These are phyloP conservation scores for Amoebophrya sp. DNA, from an alignment of 169 alveolate genomes.

Conservation along the genomic window DNA sequence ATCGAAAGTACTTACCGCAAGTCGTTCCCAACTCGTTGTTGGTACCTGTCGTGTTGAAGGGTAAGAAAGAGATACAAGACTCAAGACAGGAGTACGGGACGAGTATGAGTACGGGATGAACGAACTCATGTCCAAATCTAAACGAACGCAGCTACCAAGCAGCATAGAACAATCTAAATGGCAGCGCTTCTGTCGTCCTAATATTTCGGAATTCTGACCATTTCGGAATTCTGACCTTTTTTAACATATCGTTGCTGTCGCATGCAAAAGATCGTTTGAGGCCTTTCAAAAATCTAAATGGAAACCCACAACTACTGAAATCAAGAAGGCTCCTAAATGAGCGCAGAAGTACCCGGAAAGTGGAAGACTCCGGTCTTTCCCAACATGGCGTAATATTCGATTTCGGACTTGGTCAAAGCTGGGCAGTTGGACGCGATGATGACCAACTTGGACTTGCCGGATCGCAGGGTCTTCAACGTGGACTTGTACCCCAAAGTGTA, in stretches of 20 bases:
- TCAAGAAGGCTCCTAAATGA: no score
- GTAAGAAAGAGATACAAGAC: background rate
- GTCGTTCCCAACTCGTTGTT: constrained; percentile 92
- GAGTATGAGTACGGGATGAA: background rate
- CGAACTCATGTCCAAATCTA: no score
- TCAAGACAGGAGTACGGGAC: background rate
- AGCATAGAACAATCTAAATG: no score
- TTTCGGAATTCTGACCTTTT: no score
- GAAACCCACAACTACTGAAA: no score
- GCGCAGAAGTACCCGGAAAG: constrained; percentile 39
- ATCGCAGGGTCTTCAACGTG: constrained; percentile 86
- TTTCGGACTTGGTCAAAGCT: constrained; percentile 89
- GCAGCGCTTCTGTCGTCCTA: no score
- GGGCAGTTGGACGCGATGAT: constrained; percentile 94
- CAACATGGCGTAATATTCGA: constrained; percentile 94
- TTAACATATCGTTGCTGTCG: no score
- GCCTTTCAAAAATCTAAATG: no score
- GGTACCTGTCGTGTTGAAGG: constrained; percentile 44
- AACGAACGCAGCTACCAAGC: background rate
- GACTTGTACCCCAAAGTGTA: constrained; percentile 86
- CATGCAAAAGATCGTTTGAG: no score
- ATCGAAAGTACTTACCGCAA: constrained; percentile 93
- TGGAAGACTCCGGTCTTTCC: constrained; percentile 76
- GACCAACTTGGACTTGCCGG: constrained; percentile 85
- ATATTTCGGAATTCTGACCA: no score